These are phyloP conservation scores for Geotrichum carabidarum DNA, from an alignment of 1,139 yeast species.

Conservation along the genomic window DNA sequence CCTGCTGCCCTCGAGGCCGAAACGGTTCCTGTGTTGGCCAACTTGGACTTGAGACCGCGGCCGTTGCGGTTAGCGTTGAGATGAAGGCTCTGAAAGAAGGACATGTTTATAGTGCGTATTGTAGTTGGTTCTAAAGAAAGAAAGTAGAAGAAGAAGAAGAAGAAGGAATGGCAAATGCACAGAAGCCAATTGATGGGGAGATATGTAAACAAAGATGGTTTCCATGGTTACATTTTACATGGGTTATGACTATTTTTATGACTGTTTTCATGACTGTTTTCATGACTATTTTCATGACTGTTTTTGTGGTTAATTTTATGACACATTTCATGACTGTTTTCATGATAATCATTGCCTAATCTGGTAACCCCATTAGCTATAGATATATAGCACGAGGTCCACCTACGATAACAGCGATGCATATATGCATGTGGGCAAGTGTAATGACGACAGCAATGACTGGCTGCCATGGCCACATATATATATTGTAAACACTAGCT, in stretches of 20 bases:
- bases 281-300: background rate
- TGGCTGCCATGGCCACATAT: no score
- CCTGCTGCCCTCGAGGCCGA: background rate
- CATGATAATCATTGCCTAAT: no score
- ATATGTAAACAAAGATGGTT: slow-evolving; percentile 3
- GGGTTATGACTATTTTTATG: background rate
- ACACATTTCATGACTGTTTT: background rate
- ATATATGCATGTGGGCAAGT: no score
- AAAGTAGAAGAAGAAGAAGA: background rate
- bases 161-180: background rate
- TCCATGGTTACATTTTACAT: background rate
- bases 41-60: background rate
- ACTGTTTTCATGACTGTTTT: background rate
- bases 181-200: background rate
- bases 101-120: background rate
- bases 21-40: slow-evolving; percentile 71
- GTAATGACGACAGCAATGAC: no score
- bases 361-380: no score
- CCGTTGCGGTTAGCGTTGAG: slow-evolving; percentile 15
- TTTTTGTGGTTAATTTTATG: background rate
- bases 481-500: no score
- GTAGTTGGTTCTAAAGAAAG: background rate
- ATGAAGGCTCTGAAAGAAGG: slow-evolving; percentile 3
- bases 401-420: no score
- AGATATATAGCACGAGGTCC: no score